phyloP scores from a whole-genome alignment of 2,329 filamentous ascomycete genomes.

The Nigrograna mackinnonii region DNA sequence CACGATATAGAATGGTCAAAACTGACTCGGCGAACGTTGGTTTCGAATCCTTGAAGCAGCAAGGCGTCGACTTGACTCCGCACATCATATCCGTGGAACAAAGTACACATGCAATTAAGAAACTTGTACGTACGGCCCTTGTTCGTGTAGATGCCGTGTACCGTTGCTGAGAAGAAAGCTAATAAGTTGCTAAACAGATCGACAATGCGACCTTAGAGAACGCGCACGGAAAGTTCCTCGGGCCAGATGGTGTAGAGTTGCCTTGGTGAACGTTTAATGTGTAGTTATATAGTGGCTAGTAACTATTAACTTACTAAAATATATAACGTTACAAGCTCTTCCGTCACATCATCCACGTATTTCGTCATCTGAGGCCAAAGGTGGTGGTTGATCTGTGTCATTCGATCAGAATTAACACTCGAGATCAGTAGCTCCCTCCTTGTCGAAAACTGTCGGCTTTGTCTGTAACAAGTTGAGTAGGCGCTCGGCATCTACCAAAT shows the following conservation, averaged over 20 bases:
- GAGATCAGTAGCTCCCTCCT: too few relatives aligned
- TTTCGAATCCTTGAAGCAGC: conserved; percentile 4
- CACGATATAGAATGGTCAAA: conserved; percentile 6
- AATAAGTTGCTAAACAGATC: conserved; percentile 11
- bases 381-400: too few relatives aligned
- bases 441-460: too few relatives aligned
- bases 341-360: too few relatives aligned
- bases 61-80: conserved; percentile 6
- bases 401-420: too few relatives aligned
- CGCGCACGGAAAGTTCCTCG: conserved; percentile 13
- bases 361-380: too few relatives aligned
- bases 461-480: too few relatives aligned
- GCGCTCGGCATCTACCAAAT: too few relatives aligned
- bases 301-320: too few relatives aligned
- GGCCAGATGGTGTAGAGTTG: conserved; percentile 9
- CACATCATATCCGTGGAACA: conserved; percentile 10
- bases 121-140: conserved; percentile 6
- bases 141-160: not conserved
- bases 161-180: not conserved
- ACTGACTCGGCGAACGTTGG: conserved; percentile 8
- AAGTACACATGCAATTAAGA: conserved; percentile 5
- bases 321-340: too few relatives aligned
- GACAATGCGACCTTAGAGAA: conserved; percentile 10
- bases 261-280: conserved; percentile 14
- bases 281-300: too few relatives aligned